Conservation (phyloP, 768 basidiomycete genomes). For the Boletus reticulatus region DNA sequence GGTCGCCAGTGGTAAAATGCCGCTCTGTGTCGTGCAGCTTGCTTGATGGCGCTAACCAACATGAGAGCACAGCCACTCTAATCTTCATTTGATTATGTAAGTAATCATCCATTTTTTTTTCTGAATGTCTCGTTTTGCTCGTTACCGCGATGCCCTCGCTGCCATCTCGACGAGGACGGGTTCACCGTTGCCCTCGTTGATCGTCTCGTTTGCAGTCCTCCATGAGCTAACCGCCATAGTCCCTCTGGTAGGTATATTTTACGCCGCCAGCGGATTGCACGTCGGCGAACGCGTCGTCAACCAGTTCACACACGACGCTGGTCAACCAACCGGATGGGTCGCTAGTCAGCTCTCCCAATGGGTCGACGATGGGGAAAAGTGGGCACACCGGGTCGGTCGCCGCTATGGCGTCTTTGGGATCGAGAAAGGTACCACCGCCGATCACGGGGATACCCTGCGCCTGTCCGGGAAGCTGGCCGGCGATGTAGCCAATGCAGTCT, state of each 20-base stretch:
- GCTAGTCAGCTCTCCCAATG: conserved; percentile 48
- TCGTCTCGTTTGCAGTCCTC: conserved; percentile 75
- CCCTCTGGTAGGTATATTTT: conserved; percentile 75
- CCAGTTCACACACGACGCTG: conserved; percentile 26
- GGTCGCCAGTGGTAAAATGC: conserved; percentile 4
- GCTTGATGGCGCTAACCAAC: conserved; percentile 15
- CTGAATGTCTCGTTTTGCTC: conserved; percentile 36
- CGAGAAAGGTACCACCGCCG: conserved; percentile 42
- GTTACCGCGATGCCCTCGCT: conserved; percentile 54
- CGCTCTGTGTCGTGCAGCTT: neutral
- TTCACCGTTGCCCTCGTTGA: conserved; percentile 71
- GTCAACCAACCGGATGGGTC: conserved; percentile 37
- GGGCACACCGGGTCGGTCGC: conserved; percentile 67
- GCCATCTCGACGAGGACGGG: conserved; percentile 67
- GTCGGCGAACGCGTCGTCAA: conserved; percentile 66
- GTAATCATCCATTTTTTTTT: neutral
- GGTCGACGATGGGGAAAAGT: conserved; percentile 75
- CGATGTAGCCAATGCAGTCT: conserved; percentile 77
- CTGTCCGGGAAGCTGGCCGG: conserved; percentile 52
- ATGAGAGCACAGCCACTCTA: conserved; percentile 17
- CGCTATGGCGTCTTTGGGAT: conserved; percentile 83
- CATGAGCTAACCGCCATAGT: conserved; percentile 84
- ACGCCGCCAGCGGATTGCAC: conserved; percentile 60
- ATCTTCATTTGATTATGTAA: conserved; percentile 21
- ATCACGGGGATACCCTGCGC: conserved; percentile 4